Base-by-base conservation (phyloP, 1,284 basidiomycete species). In the Boletus calvinii region DNA sequence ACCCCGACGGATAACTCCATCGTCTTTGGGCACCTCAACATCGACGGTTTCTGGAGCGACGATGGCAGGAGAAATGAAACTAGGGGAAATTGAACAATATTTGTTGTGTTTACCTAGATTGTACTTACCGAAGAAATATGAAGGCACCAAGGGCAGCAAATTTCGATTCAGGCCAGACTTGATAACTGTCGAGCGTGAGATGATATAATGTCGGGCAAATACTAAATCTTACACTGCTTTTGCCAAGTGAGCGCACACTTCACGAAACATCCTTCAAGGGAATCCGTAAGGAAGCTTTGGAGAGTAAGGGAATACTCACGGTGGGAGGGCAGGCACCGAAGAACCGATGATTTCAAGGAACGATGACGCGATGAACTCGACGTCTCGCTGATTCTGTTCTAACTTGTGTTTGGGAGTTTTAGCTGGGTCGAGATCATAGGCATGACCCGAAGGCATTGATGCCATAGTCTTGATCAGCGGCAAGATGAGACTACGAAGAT, bases 91-190 rank as follows among this genome's bases (percentile, higher is more conserved):
- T 59, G 26, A 57, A 32, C 13, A 36, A 34, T 10, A 38, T 42
- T 49, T 35, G 7, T n/a, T 26, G 11, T 30, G 26, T 43, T 29
- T 22, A 12, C 9, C 17, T 22, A 20, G 36, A 44, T 39, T 41
- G 13, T 50, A 62, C 76, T 36, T 60, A 87, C 81, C 94, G 81
- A 30, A 96, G 74, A 68, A 96, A 95, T 58, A 96, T 88, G 74
- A 96, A 96, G 6, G 92, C 91, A 20, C 93, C 94, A 20, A 94
- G 81, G 0, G 92, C 91, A 15, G 90, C 84, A 65, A 90, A 92
- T 63, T 90, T 90, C 4, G 90, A 81, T 51, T 92, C 87, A 0
- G 91, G 90, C 84, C 90, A 94, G 4, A 85, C 76, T 48, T 82
- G 70, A 53, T 71, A 71, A 42, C 79, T 52, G 75, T 44, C 48